A percentile compares a stretch with the other conserved stretches of the same genome.
Conservation (phyloP, 1,284 basidiomycete genomes). For the Tylopilus sp. region DNA sequence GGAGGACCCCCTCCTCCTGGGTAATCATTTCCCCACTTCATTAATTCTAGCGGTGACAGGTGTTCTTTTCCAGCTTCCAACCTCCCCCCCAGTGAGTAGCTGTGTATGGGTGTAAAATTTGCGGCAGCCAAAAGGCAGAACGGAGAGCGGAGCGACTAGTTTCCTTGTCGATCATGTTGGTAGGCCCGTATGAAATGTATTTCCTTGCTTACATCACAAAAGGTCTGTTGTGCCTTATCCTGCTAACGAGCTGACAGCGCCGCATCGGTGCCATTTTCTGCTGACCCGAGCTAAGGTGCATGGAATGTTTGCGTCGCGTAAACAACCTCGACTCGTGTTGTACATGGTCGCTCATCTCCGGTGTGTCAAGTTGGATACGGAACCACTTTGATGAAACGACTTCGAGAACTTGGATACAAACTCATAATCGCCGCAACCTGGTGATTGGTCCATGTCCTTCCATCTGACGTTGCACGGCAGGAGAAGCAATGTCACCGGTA, state of each 20-base stretch:
- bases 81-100: conserved; percentile 37
- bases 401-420: conserved; percentile 28
- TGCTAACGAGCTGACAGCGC: conserved; percentile 26
- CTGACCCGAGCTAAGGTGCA: conserved; percentile 18
- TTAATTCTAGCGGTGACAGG: conserved; percentile 12
- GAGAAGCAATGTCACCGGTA: conserved; percentile 27
- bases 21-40: conserved; percentile 43
- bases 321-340: conserved; percentile 18
- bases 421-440: conserved; percentile 25
- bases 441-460: conserved; percentile 30
- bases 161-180: conserved; percentile 20
- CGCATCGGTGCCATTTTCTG: conserved; percentile 20
- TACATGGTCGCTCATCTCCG: conserved; percentile 29
- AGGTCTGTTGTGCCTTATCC: conserved; percentile 32
- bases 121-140: conserved; percentile 15
- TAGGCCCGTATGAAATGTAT: conserved; percentile 29
- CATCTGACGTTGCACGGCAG: conserved; percentile 28
- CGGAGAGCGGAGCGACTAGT: conserved; percentile 29
- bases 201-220: conserved; percentile 22
- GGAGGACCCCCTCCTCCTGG: conserved; percentile 78
- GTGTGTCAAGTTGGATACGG: conserved; percentile 21
- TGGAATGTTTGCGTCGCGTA: conserved; percentile 19
- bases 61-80: conserved; percentile 33
- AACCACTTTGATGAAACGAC: conserved; percentile 28
- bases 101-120: conserved; percentile 8